Percentiles rank a stretch among this genome's conserved stretches.
These are phyloP conservation scores for Allomyces arbusculus DNA, from an alignment of 192 early-diverging fungal species.

Conservation along the genomic window DNA sequence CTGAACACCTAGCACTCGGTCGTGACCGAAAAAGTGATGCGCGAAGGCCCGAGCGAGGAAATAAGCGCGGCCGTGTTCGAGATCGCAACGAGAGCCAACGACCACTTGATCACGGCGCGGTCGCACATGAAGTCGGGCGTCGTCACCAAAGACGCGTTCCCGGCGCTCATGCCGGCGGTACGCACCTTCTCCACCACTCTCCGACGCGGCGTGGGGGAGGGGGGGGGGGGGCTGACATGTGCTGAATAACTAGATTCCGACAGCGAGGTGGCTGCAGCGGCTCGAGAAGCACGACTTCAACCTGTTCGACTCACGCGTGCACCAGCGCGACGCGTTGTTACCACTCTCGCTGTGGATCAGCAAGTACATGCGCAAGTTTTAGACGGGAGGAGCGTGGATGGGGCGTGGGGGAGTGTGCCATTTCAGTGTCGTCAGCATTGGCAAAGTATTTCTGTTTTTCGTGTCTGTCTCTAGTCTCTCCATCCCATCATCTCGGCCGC, in stretches of 20 bases:
- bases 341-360: constrained; percentile 38
- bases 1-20: constrained; percentile 37
- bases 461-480: too few species aligned
- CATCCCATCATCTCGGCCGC: too few species aligned
- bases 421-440: too few species aligned
- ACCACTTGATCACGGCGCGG: constrained; percentile 49
- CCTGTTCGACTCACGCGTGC: constrained; percentile 48
- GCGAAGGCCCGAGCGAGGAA: constrained; percentile 23
- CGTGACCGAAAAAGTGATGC: constrained; percentile 52
- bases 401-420: too few species aligned
- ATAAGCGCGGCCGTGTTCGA: constrained; percentile 69
- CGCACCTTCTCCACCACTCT: background rate
- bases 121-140: constrained; percentile 22
- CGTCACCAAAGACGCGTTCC: constrained; percentile 36
- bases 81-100: constrained; percentile 62
- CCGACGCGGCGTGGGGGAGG: background rate
- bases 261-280: constrained; percentile 46
- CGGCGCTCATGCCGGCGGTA: constrained; percentile 52
- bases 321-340: constrained; percentile 40
- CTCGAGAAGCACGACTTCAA: constrained; percentile 67
- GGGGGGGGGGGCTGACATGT: constrained; percentile 1
- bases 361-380: constrained; percentile 17
- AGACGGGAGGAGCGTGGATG: background rate
- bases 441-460: too few species aligned
- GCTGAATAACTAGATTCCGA: constrained; percentile 25